These are phyloP conservation scores for Malassezia vespertilionis DNA, from an alignment of 1,284 basidiomycete species.

Conservation along the genomic window DNA sequence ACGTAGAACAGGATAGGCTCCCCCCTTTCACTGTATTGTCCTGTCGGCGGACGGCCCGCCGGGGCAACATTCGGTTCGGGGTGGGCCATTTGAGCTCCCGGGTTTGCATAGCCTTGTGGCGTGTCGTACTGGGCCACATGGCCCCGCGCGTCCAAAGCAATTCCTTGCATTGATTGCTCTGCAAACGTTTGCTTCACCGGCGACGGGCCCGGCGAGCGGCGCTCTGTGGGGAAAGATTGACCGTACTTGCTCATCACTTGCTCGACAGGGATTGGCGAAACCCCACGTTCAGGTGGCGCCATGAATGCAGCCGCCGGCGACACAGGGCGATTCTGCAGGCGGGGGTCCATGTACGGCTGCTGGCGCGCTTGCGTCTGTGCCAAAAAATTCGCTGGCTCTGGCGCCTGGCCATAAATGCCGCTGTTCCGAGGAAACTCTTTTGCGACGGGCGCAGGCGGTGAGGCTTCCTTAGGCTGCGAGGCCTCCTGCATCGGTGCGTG, in stretches of 20 bases:
- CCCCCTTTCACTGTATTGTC: conserved; percentile 66
- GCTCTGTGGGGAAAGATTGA: conserved; percentile 77
- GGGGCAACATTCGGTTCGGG: conserved; percentile 22
- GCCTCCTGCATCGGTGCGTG: not conserved
- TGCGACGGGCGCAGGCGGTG: not conserved
- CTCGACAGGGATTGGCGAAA: conserved; percentile 56
- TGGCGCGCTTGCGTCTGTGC: not conserved
- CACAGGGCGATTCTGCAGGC: conserved; percentile 49
- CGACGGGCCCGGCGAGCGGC: conserved; percentile 26
- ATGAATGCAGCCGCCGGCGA: conserved; percentile 68
- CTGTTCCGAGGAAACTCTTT: conserved; percentile 6
- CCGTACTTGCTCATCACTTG: conserved; percentile 68
- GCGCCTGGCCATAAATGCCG: not conserved
- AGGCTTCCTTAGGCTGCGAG: not conserved
- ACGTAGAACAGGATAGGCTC: conserved; percentile 66
- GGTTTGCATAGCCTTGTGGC: conserved; percentile 55
- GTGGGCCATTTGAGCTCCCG: conserved; percentile 15
- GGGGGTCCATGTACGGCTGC: conserved; percentile 16
- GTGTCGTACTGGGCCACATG: conserved; percentile 68
- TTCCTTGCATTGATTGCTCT: conserved; percentile 55
- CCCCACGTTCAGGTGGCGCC: conserved; percentile 55
- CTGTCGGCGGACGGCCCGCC: conserved; percentile 52
- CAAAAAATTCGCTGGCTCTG: not conserved
- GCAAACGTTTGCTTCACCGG: not conserved
- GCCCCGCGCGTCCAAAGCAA: conserved; percentile 65